Evolutionary conservation across 805 yeast species (phyloP).

Genomic region (Kodamaea laetipori): DNA sequence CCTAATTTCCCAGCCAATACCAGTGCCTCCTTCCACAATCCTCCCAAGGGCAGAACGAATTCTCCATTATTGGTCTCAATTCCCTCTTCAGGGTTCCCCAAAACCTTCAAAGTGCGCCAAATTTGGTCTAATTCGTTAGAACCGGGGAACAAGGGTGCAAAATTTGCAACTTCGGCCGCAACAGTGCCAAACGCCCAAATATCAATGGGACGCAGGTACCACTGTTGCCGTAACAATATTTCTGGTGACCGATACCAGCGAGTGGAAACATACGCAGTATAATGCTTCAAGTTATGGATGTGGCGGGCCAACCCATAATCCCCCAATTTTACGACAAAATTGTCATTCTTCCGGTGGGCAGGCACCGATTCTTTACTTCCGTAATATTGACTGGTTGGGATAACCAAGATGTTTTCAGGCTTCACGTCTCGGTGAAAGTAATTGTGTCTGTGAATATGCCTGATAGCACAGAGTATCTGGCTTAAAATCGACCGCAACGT

Average conservation of each 20-base stretch:
- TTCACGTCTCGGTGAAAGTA: conserved; percentile 89
- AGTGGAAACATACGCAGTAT: conserved; percentile 78
- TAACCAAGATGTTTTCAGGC: conserved; percentile 86
- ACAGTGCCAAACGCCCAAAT: conserved; percentile 88
- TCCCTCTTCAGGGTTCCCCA: conserved; percentile 65
- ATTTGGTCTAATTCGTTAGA: conserved; percentile 76
- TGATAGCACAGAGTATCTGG: conserved; percentile 74
- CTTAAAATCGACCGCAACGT: conserved; percentile 67
- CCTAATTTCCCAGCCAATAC: conserved; percentile 55
- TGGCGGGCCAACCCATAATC: conserved; percentile 80
- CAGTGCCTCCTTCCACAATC: conserved; percentile 69
- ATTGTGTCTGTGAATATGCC: conserved; percentile 72
- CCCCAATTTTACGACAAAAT: conserved; percentile 70
- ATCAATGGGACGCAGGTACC: conserved; percentile 71
- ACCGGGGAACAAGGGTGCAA: conserved; percentile 85
- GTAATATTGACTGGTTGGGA: conserved; percentile 57
- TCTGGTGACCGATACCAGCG: conserved; percentile 90
- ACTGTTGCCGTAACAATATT: conserved; percentile 62
- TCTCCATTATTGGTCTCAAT: conserved; percentile 29
- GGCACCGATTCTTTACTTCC: conserved; percentile 45
- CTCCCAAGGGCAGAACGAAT: conserved; percentile 55
- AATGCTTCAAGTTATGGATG: conserved; percentile 52
- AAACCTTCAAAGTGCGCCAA: conserved; percentile 60
- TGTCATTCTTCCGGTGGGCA: conserved; percentile 37
- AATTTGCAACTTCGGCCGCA: conserved; percentile 70